phyloP scores from a whole-genome alignment of 164 flowering plant species.

The Vitis labrusca region DNA sequence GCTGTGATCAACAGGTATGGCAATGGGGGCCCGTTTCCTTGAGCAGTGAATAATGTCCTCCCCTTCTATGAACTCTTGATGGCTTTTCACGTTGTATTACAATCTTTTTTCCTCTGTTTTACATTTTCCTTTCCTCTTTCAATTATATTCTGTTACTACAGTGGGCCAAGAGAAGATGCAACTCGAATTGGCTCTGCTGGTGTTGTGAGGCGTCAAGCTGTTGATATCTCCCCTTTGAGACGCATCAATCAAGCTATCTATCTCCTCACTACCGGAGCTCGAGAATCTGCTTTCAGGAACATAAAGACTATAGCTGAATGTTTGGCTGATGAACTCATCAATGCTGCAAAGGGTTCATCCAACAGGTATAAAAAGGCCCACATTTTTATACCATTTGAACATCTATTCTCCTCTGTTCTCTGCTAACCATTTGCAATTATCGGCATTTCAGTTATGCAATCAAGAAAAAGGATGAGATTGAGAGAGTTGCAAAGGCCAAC shows the following conservation, averaged over 20 bases:
- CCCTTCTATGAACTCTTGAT: too few species aligned
- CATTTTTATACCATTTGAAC: background rate
- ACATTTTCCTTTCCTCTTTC: background rate
- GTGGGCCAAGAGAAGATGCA: constrained; percentile 60
- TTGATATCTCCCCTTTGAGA: constrained; percentile 49
- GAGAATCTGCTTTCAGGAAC: constrained; percentile 50
- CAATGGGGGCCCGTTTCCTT: background rate
- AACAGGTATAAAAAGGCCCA: constrained; percentile 32
- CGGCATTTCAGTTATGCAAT: constrained; percentile 42
- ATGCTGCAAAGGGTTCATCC: constrained; percentile 51
- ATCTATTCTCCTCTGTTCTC: background rate
- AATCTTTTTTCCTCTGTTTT: background rate
- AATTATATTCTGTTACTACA: constrained; percentile 1
- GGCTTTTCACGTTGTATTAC: background rate
- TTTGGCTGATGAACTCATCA: constrained; percentile 41
- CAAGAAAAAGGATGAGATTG: constrained; percentile 51
- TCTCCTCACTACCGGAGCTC: constrained; percentile 51
- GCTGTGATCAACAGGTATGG: constrained; percentile 50
- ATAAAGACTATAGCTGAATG: constrained; percentile 46
- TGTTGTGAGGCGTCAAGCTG: constrained; percentile 50
- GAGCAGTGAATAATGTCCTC: too few species aligned
- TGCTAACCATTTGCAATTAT: background rate
- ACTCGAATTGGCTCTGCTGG: constrained; percentile 59
- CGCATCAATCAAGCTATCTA: constrained; percentile 56
- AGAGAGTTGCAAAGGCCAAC: constrained; percentile 53